phyloP scores from a whole-genome alignment of 1,284 basidiomycete species.

The Ustilago cynodontis region DNA sequence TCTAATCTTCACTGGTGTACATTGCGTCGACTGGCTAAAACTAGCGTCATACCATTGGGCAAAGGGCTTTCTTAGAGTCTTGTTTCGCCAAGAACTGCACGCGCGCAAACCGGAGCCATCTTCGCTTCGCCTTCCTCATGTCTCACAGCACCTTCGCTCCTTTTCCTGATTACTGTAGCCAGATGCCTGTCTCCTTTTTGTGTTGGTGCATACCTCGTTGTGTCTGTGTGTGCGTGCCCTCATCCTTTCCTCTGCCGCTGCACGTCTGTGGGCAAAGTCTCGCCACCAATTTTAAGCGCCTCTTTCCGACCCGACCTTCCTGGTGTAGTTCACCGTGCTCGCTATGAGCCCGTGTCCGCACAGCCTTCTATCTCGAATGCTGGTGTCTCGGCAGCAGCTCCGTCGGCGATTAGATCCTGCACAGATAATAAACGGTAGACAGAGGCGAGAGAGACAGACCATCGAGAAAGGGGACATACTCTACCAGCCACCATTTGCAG shows the following conservation, averaged over 20 bases:
- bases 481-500: slow-evolving; percentile 10
- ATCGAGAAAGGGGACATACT: slow-evolving; percentile 1
- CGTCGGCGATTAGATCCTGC: too few species aligned
- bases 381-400: not conserved
- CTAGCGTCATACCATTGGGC: not conserved
- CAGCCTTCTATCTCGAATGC: not conserved
- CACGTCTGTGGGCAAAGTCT: not conserved
- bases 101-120: not conserved
- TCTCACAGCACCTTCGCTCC: not conserved
- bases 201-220: too few species aligned
- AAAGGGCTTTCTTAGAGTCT: not conserved
- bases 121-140: not conserved
- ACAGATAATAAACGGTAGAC: not conserved
- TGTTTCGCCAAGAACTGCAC: slow-evolving; percentile 5
- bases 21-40: not conserved
- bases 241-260: slow-evolving; percentile 1
- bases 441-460: not conserved
- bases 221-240: not conserved
- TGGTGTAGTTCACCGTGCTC: not conserved
- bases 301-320: slow-evolving; percentile 8
- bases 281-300: slow-evolving; percentile 5
- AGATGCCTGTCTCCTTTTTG: too few species aligned
- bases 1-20: too few species aligned
- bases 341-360: not conserved
- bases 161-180: too few species aligned